These are phyloP conservation scores for Pneumocystis canis DNA, from an alignment of 1,139 yeast genomes.

Conservation along the genomic window DNA sequence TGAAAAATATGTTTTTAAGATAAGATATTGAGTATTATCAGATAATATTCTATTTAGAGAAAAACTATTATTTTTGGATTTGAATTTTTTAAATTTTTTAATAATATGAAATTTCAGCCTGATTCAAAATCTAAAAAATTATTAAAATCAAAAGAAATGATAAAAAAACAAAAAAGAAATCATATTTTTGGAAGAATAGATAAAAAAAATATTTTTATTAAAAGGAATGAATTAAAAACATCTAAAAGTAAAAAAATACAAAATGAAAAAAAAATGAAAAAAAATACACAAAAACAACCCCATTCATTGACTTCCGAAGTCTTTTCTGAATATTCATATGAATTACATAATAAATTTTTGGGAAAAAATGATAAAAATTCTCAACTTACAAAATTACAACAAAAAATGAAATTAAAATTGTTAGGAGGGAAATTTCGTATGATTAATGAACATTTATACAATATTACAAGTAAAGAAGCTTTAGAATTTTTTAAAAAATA, in stretches of 20 bases:
- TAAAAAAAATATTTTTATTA: background rate
- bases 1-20: too few relatives aligned
- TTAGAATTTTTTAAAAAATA: slow-evolving; percentile 56
- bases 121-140: background rate
- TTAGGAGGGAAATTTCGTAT: slow-evolving; percentile 93
- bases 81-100: too few relatives aligned
- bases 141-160: background rate
- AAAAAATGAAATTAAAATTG: slow-evolving; percentile 86
- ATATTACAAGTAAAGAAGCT: slow-evolving; percentile 67
- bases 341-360: background rate
- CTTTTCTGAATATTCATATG: background rate
- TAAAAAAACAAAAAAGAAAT: background rate
- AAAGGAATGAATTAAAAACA: background rate
- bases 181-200: background rate
- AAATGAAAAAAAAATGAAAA: background rate
- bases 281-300: background rate
- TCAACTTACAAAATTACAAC: slow-evolving; percentile 73
- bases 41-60: too few relatives aligned
- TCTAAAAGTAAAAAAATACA: background rate
- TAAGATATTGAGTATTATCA: too few relatives aligned
- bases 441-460: slow-evolving; percentile 91
- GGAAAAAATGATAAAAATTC: background rate
- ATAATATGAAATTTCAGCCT: background rate
- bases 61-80: too few relatives aligned
- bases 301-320: background rate